Base-by-base conservation (phyloP, 305 asterid species). In the Fraxinus sp. region DNA sequence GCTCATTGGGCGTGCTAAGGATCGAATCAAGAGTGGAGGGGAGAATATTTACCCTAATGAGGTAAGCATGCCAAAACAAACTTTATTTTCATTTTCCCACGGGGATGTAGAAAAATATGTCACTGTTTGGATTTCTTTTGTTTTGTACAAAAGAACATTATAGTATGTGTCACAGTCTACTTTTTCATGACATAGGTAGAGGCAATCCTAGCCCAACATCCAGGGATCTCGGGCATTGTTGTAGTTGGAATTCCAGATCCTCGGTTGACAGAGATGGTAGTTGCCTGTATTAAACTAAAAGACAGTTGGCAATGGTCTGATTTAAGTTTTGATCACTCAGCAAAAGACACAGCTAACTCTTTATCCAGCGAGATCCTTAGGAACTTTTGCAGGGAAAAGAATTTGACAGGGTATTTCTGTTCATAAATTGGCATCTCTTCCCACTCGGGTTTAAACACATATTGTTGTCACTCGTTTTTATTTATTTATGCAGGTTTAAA, bases 11-110 rank as follows among this genome's bases (percentile, higher is more conserved):
- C 97, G 98, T 57, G 90, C 79, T 33, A 90, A 91, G 80, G 97
- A 91, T 35, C 90, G 89, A 84, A 95, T 95, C 89, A 95, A 94
- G 91, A 95, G 91, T 59, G 98, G 99, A 22, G 99, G 99, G 26
- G 99, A 95, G 82, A 94, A 92, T 80, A 81, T 95, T 41, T 94
- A 93, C 80, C 99, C 99, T 0, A 97, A 88, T 86, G 98, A 95
- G 95, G 99, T 92, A 86, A 75, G 80, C 39, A 41, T 72, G 39
- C 16, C 4, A n/a, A 22, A 9, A 24, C 49, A 1, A 75, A 37
- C 74, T 66, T 18, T 55, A 30, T 14, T 26, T 24, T 28, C 4
- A 3, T 66, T 66, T 66, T 66, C 74, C 74, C 35, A 66, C 7
- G 0, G 33, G 35, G 74, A 66, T 66, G 74, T 66, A 66, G 35